Evolutionary conservation across 352 stramenopile species (phyloP).

Genomic region (Globisporangium polare): DNA sequence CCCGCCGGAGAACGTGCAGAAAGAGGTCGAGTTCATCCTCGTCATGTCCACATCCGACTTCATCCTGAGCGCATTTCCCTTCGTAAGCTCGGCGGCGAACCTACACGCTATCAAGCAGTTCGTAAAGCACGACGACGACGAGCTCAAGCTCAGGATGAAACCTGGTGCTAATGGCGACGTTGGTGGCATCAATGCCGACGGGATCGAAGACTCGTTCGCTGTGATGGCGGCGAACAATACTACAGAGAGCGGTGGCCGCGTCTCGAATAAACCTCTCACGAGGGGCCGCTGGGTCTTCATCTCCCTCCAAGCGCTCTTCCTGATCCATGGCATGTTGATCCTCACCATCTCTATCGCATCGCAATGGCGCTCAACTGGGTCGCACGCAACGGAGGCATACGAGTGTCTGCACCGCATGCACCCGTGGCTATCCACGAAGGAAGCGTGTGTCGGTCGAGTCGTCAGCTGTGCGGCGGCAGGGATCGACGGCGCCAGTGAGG

Average conservation of each 20-base stretch:
- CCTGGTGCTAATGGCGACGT: neutral
- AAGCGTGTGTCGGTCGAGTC: constrained; percentile 6
- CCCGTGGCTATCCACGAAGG: constrained; percentile 10
- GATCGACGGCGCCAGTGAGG: neutral
- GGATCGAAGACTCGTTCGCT: neutral
- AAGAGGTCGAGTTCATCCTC: constrained; percentile 21
- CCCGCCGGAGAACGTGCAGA: constrained; percentile 5
- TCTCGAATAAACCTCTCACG: neutral
- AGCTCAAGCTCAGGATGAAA: neutral
- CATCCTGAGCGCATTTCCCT: constrained; percentile 19
- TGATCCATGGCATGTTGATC: constrained; percentile 5
- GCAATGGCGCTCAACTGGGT: neutral
- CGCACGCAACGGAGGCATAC: neutral
- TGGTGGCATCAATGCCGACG: neutral
- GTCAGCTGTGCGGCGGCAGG: neutral
- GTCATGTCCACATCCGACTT: constrained; percentile 18
- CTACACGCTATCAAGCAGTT: constrained; percentile 12
- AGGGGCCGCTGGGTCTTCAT: neutral
- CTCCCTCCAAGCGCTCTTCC: neutral
- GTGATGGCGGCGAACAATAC: neutral
- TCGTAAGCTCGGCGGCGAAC: constrained; percentile 12
- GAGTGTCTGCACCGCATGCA: constrained; percentile 6
- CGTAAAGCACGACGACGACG: neutral
- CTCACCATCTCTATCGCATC: constrained; percentile 4
- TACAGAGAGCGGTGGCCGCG: neutral